Evolutionary conservation across 208 protist species (phyloP).

Genomic region (Leishmania gerbilli): DNA sequence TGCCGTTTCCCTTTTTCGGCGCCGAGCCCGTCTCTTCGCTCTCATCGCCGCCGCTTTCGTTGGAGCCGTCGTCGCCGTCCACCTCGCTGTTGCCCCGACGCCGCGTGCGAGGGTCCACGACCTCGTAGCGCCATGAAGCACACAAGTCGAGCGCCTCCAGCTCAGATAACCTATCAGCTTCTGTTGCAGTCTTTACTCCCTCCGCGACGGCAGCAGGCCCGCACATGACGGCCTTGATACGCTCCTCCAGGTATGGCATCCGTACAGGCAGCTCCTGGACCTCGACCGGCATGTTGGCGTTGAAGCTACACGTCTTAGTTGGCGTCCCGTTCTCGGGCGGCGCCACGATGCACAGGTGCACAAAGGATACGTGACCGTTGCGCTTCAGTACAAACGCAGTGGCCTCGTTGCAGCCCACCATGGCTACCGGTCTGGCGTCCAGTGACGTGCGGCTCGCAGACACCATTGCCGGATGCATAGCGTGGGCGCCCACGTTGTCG

Average conservation of each 20-base stretch:
- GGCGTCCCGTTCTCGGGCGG: constrained; percentile 13
- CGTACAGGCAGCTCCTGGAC: constrained; percentile 22
- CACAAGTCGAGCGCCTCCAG: constrained; percentile 64
- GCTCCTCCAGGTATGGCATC: constrained; percentile 48
- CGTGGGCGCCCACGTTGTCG: constrained; percentile 34
- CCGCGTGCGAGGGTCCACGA: constrained; percentile 62
- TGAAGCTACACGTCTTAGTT: constrained; percentile 36
- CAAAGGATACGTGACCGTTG: constrained; percentile 48
- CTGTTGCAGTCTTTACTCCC: neutral
- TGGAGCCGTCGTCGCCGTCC: constrained; percentile 16
- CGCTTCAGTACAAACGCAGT: constrained; percentile 59
- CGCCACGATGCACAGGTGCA: constrained; percentile 34
- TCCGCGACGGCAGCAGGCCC: neutral
- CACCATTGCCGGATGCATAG: constrained; percentile 35
- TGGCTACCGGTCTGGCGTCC: constrained; percentile 38
- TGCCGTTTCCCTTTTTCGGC: neutral
- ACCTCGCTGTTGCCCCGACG: constrained; percentile 26
- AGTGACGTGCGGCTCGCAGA: constrained; percentile 31
- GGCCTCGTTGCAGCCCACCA: constrained; percentile 42
- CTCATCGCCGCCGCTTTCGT: constrained; percentile 9
- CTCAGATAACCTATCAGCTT: neutral
- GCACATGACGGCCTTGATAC: constrained; percentile 43
- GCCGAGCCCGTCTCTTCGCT: neutral
- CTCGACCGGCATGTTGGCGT: constrained; percentile 35
- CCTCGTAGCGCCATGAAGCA: constrained; percentile 77